Conservation (phyloP, 1,284 basidiomycete species). For the Megacollybia platyphylla region DNA sequence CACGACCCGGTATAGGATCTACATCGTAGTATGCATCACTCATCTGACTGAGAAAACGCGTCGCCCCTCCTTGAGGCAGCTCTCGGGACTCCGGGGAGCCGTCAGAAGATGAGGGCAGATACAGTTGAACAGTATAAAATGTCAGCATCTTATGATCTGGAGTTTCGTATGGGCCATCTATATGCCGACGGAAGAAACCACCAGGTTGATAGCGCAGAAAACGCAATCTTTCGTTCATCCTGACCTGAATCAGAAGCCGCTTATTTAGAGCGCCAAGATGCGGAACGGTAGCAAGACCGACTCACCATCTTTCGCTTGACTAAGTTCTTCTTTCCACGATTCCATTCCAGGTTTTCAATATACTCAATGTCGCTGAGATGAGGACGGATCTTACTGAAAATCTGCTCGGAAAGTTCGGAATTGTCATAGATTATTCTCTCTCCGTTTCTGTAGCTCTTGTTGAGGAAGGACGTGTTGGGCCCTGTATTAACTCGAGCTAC, state of each 20-base stretch:
- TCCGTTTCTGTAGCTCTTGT: neutral
- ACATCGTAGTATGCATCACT: constrained; percentile 6
- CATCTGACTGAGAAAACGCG: neutral
- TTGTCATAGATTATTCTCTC: neutral
- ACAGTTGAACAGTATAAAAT: constrained; percentile 9
- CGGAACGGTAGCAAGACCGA: neutral
- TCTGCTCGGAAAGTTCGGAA: neutral
- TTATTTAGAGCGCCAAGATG: neutral
- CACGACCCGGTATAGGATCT: constrained; percentile 5
- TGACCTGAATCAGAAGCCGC: constrained; percentile 1
- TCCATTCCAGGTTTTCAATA: neutral
- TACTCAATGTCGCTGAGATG: neutral
- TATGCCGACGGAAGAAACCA: constrained; percentile 5
- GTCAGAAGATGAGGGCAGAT: constrained; percentile 6
- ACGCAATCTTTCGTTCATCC: constrained; percentile 8
- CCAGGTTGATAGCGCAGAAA: constrained; percentile 8
- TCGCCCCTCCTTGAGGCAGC: constrained; percentile 1
- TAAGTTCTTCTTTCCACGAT: neutral
- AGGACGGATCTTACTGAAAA: neutral
- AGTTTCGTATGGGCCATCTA: constrained; percentile 5
- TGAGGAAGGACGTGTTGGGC: neutral
- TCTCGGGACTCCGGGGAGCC: constrained; percentile 5
- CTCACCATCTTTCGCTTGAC: neutral
- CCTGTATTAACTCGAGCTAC: neutral
- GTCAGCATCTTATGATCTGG: constrained; percentile 6